Base-by-base conservation (phyloP, 805 yeast species). In the Candida verbasci region DNA sequence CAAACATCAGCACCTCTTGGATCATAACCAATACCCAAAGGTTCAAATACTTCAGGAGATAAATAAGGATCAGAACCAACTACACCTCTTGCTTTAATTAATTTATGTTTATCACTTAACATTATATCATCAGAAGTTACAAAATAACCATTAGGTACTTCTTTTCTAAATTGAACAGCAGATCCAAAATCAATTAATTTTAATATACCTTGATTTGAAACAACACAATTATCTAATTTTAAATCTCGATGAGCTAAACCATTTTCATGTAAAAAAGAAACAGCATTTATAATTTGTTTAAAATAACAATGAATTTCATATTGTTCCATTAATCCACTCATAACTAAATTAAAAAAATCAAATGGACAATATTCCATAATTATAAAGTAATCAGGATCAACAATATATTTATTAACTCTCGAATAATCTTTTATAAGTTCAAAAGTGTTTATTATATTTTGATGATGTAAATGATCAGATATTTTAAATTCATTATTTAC, bases 51-150 rank as follows among this genome's bases (percentile, higher is more conserved):
- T 57, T 91, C 98, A 0, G 97, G 97, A 0, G 97, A 93, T 43
- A 91, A 64, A 53, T 91, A 91, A 2, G 98, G 97, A 58, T 91
- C 98, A 2, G 95, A 84, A 11, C 98, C 98, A 9, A 91, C 95
- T 16, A 91, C 75, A 11, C 97, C 97, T 28, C 75, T 71, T 0
- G 96, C 88, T 40, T 71, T 65, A 3, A 55, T 44, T 12, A 83
- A 77, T 16, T 78, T 71, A 38, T 70, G 74, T 6, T 59, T 56
- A n/a, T 29, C 31, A 21, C 27, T 22, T 10, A 36, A 25, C 35
- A 32, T 34, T 9, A 40, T 18, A 25, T 29, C 38, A 18, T 37
- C 35, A 6, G 33, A 36, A 9, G 37, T 15, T 5, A 32, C 34
- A 23, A 17, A 20, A 33, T 39, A 39, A 21, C 39, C 40, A 15